Evolutionary conservation across 768 basidiomycete species (phyloP), one percentile per base, ranked within the genome.

Genomic region (Xerocomus brunneocitrinus): DNA sequence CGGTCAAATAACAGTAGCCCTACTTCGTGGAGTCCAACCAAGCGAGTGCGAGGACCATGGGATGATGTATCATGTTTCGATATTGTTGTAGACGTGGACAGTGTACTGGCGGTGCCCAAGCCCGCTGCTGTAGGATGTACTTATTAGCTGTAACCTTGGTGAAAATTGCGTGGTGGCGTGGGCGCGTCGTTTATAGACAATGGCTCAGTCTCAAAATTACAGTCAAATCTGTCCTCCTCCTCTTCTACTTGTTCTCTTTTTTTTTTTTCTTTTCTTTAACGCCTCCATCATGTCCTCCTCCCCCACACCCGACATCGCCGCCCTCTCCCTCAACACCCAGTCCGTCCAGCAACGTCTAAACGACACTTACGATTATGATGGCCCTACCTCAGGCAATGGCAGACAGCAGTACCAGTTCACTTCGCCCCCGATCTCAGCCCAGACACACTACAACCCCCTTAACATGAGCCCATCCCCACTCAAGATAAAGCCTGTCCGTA

Each of bases 301-400:
- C 61, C 84, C 89, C 31, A 73, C 79, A 38, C 89, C 89, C 58
- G 88, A 91, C 75, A 81, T 92, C 62, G 83, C 86, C 47, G 76
- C 85, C 60, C 74, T 91, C 66, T 84, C 88, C 64, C 82, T 91
- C 71, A 79, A 79, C 72, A 76, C 80, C 45, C 73, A 73, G 64
- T 66, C 75, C 58, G 75, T 81, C 57, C 84, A 82, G 73, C 86
- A 81, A 85, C 87, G 87, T 80, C 82, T 86, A 78, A 82, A 91
- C 76, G 89, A 91, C 71, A 73, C 76, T 85, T 89, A 89, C 74
- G 87, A 90, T 77, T 89, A 85, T 75, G 88, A 91, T 67, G 80
- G 77, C 72, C 74, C 73, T 19, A 19, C 70, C 66, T 63, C 71
- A 60, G 72, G 64, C 71, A 75, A 73, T 51, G 66, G 61, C 60